Percentiles rank a stretch among this genome's conserved stretches.
Conservation (phyloP, 164 flowering plant genomes). For the Piper longum region DNA sequence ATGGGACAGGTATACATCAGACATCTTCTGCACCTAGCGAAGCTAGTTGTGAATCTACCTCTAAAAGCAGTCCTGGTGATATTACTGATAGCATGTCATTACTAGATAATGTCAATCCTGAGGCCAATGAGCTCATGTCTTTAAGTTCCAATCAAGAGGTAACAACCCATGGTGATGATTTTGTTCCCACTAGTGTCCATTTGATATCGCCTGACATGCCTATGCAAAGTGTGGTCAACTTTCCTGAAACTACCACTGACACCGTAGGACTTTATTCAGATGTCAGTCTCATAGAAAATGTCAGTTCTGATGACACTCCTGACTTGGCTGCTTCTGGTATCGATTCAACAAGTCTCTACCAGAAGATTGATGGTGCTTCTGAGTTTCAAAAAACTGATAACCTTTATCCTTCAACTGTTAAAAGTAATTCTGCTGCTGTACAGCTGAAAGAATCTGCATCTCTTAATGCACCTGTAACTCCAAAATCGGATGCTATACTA, state of each 20-base stretch:
- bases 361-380: slow-evolving; percentile 13
- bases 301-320: slow-evolving; percentile 6
- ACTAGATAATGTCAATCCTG: slow-evolving; percentile 11
- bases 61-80: slow-evolving; percentile 24
- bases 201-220: slow-evolving; percentile 13
- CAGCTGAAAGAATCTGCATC: slow-evolving; percentile 15
- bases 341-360: slow-evolving; percentile 11
- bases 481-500: slow-evolving; percentile 16
- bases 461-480: slow-evolving; percentile 13
- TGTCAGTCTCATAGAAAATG: slow-evolving; percentile 21
- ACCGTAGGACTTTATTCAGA: slow-evolving; percentile 11
- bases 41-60: slow-evolving; percentile 15
- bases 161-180: slow-evolving; percentile 20
- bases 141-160: slow-evolving; percentile 21
- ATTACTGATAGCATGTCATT: slow-evolving; percentile 13
- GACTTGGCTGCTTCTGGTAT: slow-evolving; percentile 13
- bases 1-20: slow-evolving; percentile 30
- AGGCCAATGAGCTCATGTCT: slow-evolving; percentile 17
- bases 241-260: slow-evolving; percentile 17
- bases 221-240: slow-evolving; percentile 15
- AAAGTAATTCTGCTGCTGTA: slow-evolving; percentile 12
- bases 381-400: slow-evolving; percentile 11
- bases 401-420: slow-evolving; percentile 13
- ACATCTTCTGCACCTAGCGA: slow-evolving; percentile 31
- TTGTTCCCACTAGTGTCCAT: slow-evolving; percentile 16